Conservation (phyloP, 352 stramenopile genomes). For the Pythium phragmiticola region DNA sequence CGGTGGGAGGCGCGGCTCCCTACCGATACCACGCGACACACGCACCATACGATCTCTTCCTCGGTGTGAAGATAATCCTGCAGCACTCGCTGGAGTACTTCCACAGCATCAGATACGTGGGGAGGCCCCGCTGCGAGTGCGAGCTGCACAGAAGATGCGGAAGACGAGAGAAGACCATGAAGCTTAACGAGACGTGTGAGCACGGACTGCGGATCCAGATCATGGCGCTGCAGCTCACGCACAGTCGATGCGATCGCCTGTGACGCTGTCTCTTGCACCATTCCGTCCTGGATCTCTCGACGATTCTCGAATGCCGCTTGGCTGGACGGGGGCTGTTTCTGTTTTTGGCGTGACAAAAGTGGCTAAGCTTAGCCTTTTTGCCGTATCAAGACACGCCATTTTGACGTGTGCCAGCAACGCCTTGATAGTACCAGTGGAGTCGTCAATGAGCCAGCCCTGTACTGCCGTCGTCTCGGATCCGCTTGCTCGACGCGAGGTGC, state of each 20-base stretch:
- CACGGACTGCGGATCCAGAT: slow-evolving; percentile 30
- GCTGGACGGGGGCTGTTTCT: too few relatives aligned
- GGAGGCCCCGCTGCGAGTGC: not conserved
- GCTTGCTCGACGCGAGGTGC: slow-evolving; percentile 1
- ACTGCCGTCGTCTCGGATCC: not conserved
- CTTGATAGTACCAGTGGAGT: not conserved
- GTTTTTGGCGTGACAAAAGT: too few relatives aligned
- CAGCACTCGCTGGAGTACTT: slow-evolving; percentile 24
- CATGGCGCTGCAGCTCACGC: slow-evolving; percentile 20
- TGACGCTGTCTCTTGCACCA: not conserved
- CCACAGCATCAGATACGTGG: not conserved
- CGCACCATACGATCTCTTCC: slow-evolving; percentile 44
- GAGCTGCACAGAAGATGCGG: not conserved
- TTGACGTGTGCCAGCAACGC: not conserved
- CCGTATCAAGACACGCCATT: too few relatives aligned
- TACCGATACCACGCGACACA: slow-evolving; percentile 29
- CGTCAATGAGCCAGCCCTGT: not conserved
- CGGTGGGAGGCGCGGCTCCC: slow-evolving; percentile 27
- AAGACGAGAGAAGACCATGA: slow-evolving; percentile 15
- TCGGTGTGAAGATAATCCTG: slow-evolving; percentile 24
- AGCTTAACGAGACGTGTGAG: slow-evolving; percentile 31
- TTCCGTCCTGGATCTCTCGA: not conserved
- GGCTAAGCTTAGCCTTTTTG: too few relatives aligned
- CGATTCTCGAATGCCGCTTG: not conserved
- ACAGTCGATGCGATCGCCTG: slow-evolving; percentile 17